Percentiles rank a stretch among this genome's conserved stretches.
Conservation (phyloP, 345 rosid genomes). For the Populus simonii region DNA sequence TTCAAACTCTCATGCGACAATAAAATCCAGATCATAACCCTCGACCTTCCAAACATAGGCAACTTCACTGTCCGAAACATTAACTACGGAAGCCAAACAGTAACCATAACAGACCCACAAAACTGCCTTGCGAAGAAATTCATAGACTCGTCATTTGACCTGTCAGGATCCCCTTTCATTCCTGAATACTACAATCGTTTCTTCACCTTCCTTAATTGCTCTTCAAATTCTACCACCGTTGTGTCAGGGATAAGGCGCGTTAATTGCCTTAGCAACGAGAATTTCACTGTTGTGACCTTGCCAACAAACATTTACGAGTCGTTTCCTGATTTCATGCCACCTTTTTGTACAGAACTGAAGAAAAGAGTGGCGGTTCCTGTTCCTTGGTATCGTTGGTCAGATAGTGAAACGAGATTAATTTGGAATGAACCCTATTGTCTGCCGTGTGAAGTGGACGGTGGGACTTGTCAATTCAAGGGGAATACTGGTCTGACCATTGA, state of each 20-base stretch:
- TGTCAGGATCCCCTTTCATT: constrained; percentile 30
- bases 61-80: constrained; percentile 36
- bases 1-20: constrained; percentile 42
- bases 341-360: constrained; percentile 14
- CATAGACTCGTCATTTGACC: constrained; percentile 14
- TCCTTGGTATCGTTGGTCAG: constrained; percentile 3
- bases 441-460: constrained; percentile 29
- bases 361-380: constrained; percentile 22
- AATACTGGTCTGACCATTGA: constrained; percentile 8
- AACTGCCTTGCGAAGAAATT: constrained; percentile 37
- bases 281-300: constrained; percentile 27
- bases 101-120: constrained; percentile 37
- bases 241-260: neutral
- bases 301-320: neutral
- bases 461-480: constrained; percentile 34
- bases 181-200: accelerated
- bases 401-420: constrained; percentile 11
- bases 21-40: constrained; percentile 1
- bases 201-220: constrained; percentile 42
- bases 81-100: constrained; percentile 31
- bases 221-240: neutral
- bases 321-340: neutral
- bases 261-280: constrained; percentile 37
- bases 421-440: constrained; percentile 47
- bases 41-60: constrained; percentile 37